These are phyloP conservation scores for Aspergillus diversus DNA, from an alignment of 495 filamentous ascomycete genomes.

Conservation along the genomic window DNA sequence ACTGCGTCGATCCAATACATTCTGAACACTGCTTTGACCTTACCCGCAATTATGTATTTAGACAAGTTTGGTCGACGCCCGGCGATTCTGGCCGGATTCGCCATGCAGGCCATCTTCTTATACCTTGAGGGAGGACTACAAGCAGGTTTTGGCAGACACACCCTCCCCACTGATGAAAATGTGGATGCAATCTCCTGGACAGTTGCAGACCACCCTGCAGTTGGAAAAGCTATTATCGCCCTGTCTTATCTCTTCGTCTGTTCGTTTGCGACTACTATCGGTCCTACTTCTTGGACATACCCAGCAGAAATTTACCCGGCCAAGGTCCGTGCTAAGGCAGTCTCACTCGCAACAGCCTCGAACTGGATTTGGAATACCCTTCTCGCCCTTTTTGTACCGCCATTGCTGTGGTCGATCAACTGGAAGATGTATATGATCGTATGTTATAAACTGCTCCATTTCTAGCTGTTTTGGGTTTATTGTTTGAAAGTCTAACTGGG, in stretches of 20 bases:
- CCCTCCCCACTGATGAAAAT: conserved; percentile 38
- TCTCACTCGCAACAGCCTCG: conserved; percentile 63
- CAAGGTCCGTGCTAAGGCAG: conserved; percentile 68
- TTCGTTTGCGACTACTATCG: conserved; percentile 58
- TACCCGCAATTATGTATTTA: conserved; percentile 62
- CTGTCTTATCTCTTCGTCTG: conserved; percentile 69
- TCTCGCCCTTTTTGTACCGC: conserved; percentile 24
- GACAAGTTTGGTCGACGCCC: conserved; percentile 57
- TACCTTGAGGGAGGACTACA: conserved; percentile 61
- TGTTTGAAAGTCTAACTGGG: not conserved
- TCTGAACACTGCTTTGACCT: conserved; percentile 70
- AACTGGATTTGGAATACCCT: conserved; percentile 65
- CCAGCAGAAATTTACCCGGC: conserved; percentile 69
- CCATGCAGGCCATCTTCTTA: conserved; percentile 53
- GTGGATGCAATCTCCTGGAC: conserved; percentile 60
- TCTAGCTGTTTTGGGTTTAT: too few species aligned
- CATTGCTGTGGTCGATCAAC: conserved; percentile 25
- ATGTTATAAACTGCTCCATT: not conserved
- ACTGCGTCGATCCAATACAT: conserved; percentile 79
- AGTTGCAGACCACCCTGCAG: conserved; percentile 48
- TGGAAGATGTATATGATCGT: conserved; percentile 32
- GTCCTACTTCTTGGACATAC: conserved; percentile 58
- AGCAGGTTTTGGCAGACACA: conserved; percentile 61
- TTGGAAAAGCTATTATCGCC: conserved; percentile 59
- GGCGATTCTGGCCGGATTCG: conserved; percentile 53